These are phyloP conservation scores for Solanum dulcamara DNA, from an alignment of 257 asterid genomes.

Conservation along the genomic window DNA sequence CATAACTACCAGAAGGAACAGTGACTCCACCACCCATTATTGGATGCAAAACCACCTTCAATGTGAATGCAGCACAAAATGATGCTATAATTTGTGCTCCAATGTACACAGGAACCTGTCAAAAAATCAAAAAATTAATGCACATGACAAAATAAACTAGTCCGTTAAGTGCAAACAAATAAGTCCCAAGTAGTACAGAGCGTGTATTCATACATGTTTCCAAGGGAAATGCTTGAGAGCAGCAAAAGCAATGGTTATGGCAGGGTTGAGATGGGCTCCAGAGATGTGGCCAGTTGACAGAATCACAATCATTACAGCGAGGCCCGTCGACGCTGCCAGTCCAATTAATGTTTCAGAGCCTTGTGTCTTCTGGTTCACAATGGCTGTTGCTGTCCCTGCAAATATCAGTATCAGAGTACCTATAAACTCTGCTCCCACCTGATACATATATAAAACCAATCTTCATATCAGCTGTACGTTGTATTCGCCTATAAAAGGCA, in stretches of 20 bases:
- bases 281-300: constrained; percentile 95
- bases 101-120: constrained; percentile 65
- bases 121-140: neutral
- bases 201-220: constrained; percentile 37
- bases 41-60: constrained; percentile 53
- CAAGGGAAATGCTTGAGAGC: constrained; percentile 80
- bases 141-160: neutral
- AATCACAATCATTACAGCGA: constrained; percentile 84
- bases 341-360: constrained; percentile 77
- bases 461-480: neutral
- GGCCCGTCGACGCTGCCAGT: constrained; percentile 56
- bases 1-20: constrained; percentile 37
- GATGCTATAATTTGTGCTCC: constrained; percentile 73
- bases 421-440: constrained; percentile 93
- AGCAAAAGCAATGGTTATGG: constrained; percentile 83
- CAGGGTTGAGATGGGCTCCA: constrained; percentile 90
- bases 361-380: constrained; percentile 62
- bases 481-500: neutral
- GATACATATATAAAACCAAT: neutral
- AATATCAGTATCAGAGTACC: constrained; percentile 71
- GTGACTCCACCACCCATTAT: constrained; percentile 85
- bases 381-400: constrained; percentile 61
- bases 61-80: constrained; percentile 43
- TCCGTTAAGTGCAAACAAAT: neutral
- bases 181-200: neutral